These are phyloP conservation scores for Saitozyma sp. DNA, from an alignment of 768 basidiomycete species.

Conservation along the genomic window DNA sequence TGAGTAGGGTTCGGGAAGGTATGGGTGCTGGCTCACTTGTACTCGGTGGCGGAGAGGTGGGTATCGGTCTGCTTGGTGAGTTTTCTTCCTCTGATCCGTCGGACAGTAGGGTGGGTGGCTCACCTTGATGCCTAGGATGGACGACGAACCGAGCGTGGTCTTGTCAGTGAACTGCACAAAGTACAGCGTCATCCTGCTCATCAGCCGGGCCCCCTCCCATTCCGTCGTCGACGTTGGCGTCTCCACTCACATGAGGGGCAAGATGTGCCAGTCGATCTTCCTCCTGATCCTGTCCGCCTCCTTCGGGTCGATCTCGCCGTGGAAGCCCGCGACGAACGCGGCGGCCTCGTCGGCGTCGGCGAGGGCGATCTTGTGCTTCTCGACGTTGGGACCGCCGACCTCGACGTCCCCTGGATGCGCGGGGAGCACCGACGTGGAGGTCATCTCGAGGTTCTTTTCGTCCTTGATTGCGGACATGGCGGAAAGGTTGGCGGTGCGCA, in stretches of 20 bases:
- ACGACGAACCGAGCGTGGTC: constrained; percentile 33
- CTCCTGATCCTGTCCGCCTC: constrained; percentile 25
- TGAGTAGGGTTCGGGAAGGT: neutral
- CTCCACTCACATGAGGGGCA: constrained; percentile 20
- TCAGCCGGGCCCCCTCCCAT: neutral
- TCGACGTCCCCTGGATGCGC: too few relatives aligned
- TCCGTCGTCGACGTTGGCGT: too few relatives aligned
- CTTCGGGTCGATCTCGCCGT: constrained; percentile 24
- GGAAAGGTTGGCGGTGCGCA: too few relatives aligned
- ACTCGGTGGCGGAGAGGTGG: constrained; percentile 13
- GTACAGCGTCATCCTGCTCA: constrained; percentile 32
- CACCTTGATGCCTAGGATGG: constrained; percentile 37
- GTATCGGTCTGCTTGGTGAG: constrained; percentile 23
- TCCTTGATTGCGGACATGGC: too few relatives aligned
- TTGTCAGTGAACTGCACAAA: constrained; percentile 40
- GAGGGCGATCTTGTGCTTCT: constrained; percentile 2
- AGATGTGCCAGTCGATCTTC: constrained; percentile 35
- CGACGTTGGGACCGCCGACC: too few relatives aligned
- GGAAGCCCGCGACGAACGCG: constrained; percentile 37
- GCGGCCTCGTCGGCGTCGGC: constrained; percentile 20
- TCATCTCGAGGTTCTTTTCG: too few relatives aligned
- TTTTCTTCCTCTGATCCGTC: too few relatives aligned
- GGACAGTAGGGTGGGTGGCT: neutral
- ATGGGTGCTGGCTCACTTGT: constrained; percentile 11
- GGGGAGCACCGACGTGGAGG: too few relatives aligned